Evolutionary conservation across 306 rosid genomes (phyloP), one percentile per base, ranked within the genome.

Genomic region (Medicago ruthenica): DNA sequence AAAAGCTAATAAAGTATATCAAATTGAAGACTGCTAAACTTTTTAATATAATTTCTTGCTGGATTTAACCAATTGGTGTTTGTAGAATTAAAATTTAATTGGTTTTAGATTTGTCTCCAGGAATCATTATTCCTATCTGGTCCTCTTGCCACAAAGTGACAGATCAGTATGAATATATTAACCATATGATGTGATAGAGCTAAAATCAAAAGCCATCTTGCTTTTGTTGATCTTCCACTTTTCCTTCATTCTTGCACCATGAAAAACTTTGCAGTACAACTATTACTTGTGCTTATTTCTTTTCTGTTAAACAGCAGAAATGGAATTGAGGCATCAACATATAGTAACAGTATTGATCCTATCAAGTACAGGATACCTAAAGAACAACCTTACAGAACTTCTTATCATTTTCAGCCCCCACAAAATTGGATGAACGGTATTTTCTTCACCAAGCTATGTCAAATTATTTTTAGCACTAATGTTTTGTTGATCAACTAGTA

Each of bases 401-500:
- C 74, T 17, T 86, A 62, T 55, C 89, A 86, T 75, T 82, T 86
- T 77, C 86, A 83, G 68, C 81, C 89, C 16, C 76, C 65, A 24
- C 59, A 34, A 16, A 66, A 85, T 76, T 85, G 88, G 88, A 80
- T 85, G 80, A 85, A 82, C 66, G 88, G 88, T 79, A 85, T 48
- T 44, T 18, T 34, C 72, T 8, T 10, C 60, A 64, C 1, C 70
- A 64, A 40, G 1, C 71, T 53, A 24, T 47, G 40, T 55, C 10
- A 67, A 39, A 44, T 50, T 22, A n/a, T 9, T 21, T 69, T 45
- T 60, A 50, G 21, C 47, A 50, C 11, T 24, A 8, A 18, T 47
- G 27, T 10, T 48, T 48, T 41, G 18, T 34, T 34, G 37, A 34
- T 12, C 40, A 15, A 13, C 17, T 59, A 47, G 31, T 62, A 11